phyloP scores from a whole-genome alignment of 768 basidiomycete species.

The Panaeolus cyanescens region DNA sequence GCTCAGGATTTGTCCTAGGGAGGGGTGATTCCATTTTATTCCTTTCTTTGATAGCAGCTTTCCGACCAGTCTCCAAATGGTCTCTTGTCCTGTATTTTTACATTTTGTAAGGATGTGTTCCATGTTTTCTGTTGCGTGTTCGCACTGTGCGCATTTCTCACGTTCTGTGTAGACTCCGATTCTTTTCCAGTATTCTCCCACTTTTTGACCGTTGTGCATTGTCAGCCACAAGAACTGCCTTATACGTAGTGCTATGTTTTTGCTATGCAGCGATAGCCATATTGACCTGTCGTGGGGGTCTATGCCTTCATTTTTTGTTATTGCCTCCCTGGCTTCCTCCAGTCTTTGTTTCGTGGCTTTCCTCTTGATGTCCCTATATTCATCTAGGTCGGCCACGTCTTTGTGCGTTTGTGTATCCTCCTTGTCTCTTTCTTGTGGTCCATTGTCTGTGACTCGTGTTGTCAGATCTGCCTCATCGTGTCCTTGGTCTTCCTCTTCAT shows the following conservation, averaged over 20 bases:
- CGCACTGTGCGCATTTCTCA: constrained; percentile 18
- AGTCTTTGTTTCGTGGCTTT: background rate
- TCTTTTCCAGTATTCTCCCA: constrained; percentile 25
- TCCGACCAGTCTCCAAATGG: constrained; percentile 1
- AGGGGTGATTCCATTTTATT: background rate
- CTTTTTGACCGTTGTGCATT: constrained; percentile 21
- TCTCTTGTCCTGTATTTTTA: constrained; percentile 17
- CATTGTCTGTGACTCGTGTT: no score
- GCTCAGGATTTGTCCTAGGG: constrained; percentile 2
- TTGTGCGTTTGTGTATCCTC: no score
- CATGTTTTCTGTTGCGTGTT: constrained; percentile 20
- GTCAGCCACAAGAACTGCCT: constrained; percentile 20
- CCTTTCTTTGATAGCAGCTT: background rate
- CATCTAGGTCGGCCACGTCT: constrained; percentile 19
- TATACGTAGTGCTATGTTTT: constrained; percentile 5
- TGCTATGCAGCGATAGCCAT: constrained; percentile 8
- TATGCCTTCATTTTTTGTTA: background rate
- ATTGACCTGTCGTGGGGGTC: constrained; percentile 3
- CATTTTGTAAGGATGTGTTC: constrained; percentile 32
- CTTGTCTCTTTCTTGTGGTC: no score
- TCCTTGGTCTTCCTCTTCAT: no score
- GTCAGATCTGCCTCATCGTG: no score
- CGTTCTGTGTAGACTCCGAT: constrained; percentile 15
- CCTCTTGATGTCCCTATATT: constrained; percentile 6
- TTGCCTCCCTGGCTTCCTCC: background rate